These are phyloP conservation scores for Nephelium lappaceum DNA, from an alignment of 345 rosid genomes.

Conservation along the genomic window DNA sequence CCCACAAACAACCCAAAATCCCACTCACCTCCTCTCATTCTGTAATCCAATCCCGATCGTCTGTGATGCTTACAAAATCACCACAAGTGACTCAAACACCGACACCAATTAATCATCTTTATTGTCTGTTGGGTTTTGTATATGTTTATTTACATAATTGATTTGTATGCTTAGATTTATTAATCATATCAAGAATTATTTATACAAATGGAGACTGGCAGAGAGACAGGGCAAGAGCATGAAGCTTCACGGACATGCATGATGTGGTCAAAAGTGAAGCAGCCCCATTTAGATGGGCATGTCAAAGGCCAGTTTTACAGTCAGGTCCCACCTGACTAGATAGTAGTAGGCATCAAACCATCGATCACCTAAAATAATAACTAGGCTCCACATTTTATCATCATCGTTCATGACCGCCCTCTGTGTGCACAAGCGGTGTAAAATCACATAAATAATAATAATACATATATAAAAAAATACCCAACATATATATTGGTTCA, in stretches of 20 bases:
- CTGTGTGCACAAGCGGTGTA: no score
- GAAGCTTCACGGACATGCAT: background rate
- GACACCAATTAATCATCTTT: background rate
- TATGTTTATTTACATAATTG: no score
- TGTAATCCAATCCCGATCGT: background rate
- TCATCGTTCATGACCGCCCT: background rate
- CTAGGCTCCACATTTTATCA: background rate
- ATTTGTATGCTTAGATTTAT: no score
- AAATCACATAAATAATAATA: no score
- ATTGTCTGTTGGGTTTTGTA: no score
- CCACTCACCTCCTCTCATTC: background rate
- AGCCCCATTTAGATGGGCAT: background rate
- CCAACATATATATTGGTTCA: no score
- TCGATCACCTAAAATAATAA: background rate
- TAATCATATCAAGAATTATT: no score
- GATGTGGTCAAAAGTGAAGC: conserved; percentile 30
- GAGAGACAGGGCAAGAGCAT: background rate
- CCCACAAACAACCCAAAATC: background rate
- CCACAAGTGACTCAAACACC: background rate
- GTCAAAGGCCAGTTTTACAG: background rate
- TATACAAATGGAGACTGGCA: background rate
- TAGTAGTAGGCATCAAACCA: background rate
- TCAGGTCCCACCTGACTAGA: conserved; percentile 7
- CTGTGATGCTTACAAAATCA: background rate
- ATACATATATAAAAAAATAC: no score